A percentile compares a stretch with the other conserved stretches of the same genome.
phyloP scores from a whole-genome alignment of 2,329 filamentous ascomycete genomes.

The Diaporthe sp. region DNA sequence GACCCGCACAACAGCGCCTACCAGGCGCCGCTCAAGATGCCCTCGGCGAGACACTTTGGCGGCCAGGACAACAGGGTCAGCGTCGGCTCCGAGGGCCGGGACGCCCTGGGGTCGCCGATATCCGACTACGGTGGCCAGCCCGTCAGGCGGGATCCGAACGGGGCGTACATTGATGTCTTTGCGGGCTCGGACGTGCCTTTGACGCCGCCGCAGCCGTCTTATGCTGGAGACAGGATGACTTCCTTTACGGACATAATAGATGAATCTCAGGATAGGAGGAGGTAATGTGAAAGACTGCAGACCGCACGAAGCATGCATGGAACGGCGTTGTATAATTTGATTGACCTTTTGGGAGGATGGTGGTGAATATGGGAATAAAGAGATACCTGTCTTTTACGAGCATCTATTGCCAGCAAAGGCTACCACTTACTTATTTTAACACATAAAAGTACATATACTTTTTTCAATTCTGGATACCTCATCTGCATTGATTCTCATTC shows the following conservation, averaged over 20 bases:
- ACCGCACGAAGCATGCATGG: slow-evolving; percentile 18
- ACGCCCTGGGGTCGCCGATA: slow-evolving; percentile 28
- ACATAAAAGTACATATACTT: slow-evolving; percentile 24
- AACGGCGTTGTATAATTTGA: slow-evolving; percentile 20
- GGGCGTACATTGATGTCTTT: slow-evolving; percentile 66
- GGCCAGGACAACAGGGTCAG: slow-evolving; percentile 42
- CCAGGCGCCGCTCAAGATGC: slow-evolving; percentile 37
- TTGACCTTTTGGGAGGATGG: not conserved
- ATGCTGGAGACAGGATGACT: slow-evolving; percentile 50
- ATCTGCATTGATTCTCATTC: not conserved
- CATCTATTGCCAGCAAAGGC: slow-evolving; percentile 15
- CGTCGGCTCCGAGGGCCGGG: slow-evolving; percentile 19
- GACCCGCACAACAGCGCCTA: slow-evolving; percentile 33
- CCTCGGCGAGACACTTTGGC: slow-evolving; percentile 31
- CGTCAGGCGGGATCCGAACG: slow-evolving; percentile 57
- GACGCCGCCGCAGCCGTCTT: slow-evolving; percentile 38
- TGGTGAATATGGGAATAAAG: not conserved
- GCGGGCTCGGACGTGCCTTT: slow-evolving; percentile 60
- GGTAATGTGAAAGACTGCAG: slow-evolving; percentile 21
- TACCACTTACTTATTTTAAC: slow-evolving; percentile 25
- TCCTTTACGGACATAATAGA: slow-evolving; percentile 69
- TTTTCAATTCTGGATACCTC: not conserved
- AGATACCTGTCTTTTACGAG: slow-evolving; percentile 32
- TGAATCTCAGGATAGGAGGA: slow-evolving; percentile 50
- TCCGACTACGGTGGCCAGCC: slow-evolving; percentile 47